Percentiles rank a stretch among this genome's conserved stretches.
phyloP scores from a whole-genome alignment of 208 protist species.

The Leishmania mexicana region DNA sequence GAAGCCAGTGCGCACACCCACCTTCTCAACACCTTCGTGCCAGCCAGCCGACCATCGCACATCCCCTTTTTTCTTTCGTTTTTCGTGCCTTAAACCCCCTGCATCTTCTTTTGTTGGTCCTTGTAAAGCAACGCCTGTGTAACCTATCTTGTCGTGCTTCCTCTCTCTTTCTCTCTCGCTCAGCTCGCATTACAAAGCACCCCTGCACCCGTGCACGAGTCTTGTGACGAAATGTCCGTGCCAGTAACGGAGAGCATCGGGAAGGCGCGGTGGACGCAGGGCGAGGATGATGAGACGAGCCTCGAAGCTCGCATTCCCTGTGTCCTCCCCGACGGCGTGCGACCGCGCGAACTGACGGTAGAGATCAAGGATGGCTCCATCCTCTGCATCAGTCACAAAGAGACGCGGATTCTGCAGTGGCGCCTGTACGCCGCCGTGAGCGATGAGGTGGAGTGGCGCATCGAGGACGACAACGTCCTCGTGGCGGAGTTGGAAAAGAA shows the following conservation, averaged over 20 bases:
- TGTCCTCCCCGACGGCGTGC: conserved; percentile 60
- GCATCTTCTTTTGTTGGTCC: not conserved
- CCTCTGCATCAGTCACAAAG: conserved; percentile 71
- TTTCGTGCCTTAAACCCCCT: not conserved
- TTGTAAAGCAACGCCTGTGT: not conserved
- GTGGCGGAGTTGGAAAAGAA: conserved; percentile 80
- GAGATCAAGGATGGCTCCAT: conserved; percentile 79
- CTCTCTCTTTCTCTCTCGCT: not conserved
- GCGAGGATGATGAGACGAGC: conserved; percentile 55
- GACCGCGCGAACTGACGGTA: conserved; percentile 74
- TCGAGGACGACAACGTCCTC: conserved; percentile 60
- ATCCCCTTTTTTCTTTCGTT: conserved; percentile 8
- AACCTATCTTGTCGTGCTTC: not conserved
- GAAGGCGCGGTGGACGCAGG: conserved; percentile 74
- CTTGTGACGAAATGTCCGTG: conserved; percentile 28
- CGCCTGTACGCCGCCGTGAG: conserved; percentile 77
- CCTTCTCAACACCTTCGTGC: not conserved
- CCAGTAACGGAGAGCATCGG: conserved; percentile 59
- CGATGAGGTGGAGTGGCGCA: conserved; percentile 82
- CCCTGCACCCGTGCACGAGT: not conserved
- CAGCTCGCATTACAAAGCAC: not conserved
- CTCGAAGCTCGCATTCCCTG: conserved; percentile 82
- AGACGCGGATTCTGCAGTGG: conserved; percentile 78
- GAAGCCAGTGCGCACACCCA: not conserved
- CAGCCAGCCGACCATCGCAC: conserved; percentile 1